Evolutionary conservation across 139 green algal species (phyloP).

Genomic region (Marvania coccoides): DNA sequence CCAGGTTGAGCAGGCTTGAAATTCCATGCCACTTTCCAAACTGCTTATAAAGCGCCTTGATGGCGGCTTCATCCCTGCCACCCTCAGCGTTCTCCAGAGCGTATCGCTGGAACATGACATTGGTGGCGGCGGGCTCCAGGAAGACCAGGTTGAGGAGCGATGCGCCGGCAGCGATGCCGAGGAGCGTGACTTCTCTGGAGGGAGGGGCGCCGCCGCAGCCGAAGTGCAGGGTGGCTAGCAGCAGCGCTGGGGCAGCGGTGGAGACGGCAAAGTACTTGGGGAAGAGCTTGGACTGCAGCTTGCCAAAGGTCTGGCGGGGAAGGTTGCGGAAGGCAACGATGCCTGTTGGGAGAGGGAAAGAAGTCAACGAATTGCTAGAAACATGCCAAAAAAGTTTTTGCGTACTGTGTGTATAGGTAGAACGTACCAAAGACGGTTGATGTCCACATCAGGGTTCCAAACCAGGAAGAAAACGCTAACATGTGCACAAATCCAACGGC

Average conservation of each 20-base stretch:
- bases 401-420: background rate
- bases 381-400: background rate
- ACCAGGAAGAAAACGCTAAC: slow-evolving; percentile 17
- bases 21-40: slow-evolving; percentile 57
- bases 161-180: background rate
- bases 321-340: slow-evolving; percentile 65
- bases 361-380: background rate
- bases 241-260: background rate
- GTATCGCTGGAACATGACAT: slow-evolving; percentile 66
- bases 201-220: background rate
- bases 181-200: slow-evolving; percentile 1
- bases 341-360: slow-evolving; percentile 12
- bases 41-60: slow-evolving; percentile 49
- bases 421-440: slow-evolving; percentile 26
- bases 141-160: slow-evolving; percentile 45
- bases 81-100: slow-evolving; percentile 45
- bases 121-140: slow-evolving; percentile 49
- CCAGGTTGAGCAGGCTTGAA: slow-evolving; percentile 50
- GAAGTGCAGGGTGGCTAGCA: slow-evolving; percentile 21
- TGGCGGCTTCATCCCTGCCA: slow-evolving; percentile 10
- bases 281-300: slow-evolving; percentile 55
- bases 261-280: slow-evolving; percentile 41
- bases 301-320: slow-evolving; percentile 54
- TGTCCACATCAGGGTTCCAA: slow-evolving; percentile 38
- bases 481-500: slow-evolving; percentile 33